Conservation (phyloP, 2,329 filamentous ascomycete genomes). For the Botrytis fabae region DNA sequence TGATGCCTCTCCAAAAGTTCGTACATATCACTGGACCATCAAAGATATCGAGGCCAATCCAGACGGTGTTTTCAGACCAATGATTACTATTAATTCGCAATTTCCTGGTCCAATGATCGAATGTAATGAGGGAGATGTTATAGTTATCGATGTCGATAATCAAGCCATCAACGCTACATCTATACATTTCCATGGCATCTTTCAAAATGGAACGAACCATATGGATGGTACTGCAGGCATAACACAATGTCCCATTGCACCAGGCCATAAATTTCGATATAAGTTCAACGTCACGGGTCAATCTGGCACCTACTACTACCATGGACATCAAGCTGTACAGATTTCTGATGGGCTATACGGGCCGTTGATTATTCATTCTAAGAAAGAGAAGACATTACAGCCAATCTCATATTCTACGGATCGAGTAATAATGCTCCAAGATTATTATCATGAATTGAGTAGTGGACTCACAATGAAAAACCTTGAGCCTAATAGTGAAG, state of each 20-base stretch:
- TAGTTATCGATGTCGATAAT: conserved; percentile 70
- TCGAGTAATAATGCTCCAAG: conserved; percentile 65
- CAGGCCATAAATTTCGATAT: conserved; percentile 64
- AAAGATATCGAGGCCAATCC: conserved; percentile 59
- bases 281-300: conserved; percentile 61
- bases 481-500: conserved; percentile 46
- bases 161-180: conserved; percentile 61
- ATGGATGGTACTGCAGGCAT: conserved; percentile 70
- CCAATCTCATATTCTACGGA: conserved; percentile 57
- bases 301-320: conserved; percentile 58
- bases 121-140: conserved; percentile 69
- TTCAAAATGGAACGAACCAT: conserved; percentile 70
- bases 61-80: conserved; percentile 56
- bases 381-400: conserved; percentile 52
- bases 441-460: conserved; percentile 68
- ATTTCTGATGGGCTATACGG: conserved; percentile 70
- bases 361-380: conserved; percentile 65
- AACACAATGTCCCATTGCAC: conserved; percentile 65
- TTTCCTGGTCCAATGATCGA: conserved; percentile 74
- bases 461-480: conserved; percentile 44
- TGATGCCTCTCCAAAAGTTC: conserved; percentile 48
- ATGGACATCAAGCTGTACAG: conserved; percentile 64
- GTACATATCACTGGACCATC: conserved; percentile 63
- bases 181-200: conserved; percentile 77
- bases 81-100: conserved; percentile 72